These are phyloP conservation scores for Boletus pseudo-olivaceus DNA, from an alignment of 768 basidiomycete genomes.

Conservation along the genomic window DNA sequence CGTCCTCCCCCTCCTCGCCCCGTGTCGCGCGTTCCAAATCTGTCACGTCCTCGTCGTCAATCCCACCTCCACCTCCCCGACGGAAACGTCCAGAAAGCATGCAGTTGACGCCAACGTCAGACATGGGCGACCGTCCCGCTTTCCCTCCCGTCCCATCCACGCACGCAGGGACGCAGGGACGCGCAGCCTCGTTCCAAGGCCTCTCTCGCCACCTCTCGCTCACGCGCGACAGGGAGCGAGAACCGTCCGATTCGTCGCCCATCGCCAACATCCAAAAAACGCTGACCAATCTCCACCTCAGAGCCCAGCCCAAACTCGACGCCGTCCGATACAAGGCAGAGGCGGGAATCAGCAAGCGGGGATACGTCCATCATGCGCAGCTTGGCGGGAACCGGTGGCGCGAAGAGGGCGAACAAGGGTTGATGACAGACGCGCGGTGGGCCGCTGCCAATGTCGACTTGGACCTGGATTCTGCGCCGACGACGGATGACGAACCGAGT, in stretches of 20 bases:
- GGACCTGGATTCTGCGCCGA: constrained; percentile 19
- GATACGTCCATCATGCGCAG: constrained; percentile 46
- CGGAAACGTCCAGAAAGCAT: constrained; percentile 63
- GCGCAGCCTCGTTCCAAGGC: constrained; percentile 21
- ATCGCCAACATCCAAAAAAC: constrained; percentile 44
- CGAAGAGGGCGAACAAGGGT: constrained; percentile 35
- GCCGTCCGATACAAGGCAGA: constrained; percentile 69
- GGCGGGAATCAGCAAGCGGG: constrained; percentile 59
- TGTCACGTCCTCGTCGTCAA: constrained; percentile 38
- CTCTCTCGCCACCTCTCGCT: constrained; percentile 42
- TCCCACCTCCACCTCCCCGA: constrained; percentile 44
- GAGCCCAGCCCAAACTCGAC: constrained; percentile 52
- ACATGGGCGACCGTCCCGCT: constrained; percentile 12
- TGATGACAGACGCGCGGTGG: constrained; percentile 39
- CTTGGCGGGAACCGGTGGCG: constrained; percentile 24
- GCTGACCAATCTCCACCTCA: constrained; percentile 36
- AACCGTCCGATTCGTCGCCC: constrained; percentile 26
- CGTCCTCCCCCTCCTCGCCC: constrained; percentile 28
- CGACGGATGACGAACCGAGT: constrained; percentile 26
- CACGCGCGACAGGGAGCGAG: constrained; percentile 21
- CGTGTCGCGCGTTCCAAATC: constrained; percentile 55
- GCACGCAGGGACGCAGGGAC: constrained; percentile 12
- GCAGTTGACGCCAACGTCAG: constrained; percentile 37
- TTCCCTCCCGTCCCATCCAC: constrained; percentile 6
- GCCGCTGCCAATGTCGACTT: constrained; percentile 21